Evolutionary conservation across 1,284 basidiomycete species (phyloP), one percentile per base, ranked within the genome.

Genomic region (Cronartium quercuum): DNA sequence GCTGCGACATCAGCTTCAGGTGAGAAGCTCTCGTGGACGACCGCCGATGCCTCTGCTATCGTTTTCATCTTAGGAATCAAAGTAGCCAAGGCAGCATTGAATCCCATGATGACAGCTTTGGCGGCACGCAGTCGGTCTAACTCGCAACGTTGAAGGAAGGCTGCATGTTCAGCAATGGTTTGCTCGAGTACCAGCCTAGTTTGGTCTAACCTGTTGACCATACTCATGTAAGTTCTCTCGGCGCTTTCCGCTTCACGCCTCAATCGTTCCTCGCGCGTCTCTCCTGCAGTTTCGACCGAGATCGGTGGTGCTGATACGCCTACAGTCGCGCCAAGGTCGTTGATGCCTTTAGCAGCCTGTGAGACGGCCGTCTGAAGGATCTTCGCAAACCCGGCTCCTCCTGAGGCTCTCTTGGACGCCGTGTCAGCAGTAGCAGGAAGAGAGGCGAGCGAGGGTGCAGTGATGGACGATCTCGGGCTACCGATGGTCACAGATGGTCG

Each of bases 101-200:
- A 71, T 24, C 69, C 69, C 61, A 71, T 71, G 34, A 71, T 71
- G 61, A 71, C 69, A 1, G 69, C 69, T 47, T 71, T 71, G n/a
- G 69, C 69, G 18, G 69, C 69, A 34, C 69, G 41, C 10, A 71
- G 38, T 40, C 69, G 69, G 41, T 71, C 61, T 34, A 64, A 42
- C 55, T 71, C 69, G 34, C 69, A 71, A 21, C 69, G 40, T 71
- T 71, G 69, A 37, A 71, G 41, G 24, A 47, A 71, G 6, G 41
- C n/a, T 24, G 42, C 61, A 51, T 63, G 40, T 41, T 71, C 61
- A 51, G 61, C 63, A 13, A 71, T 71, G 1, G 62, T 51, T 51
- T 64, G 61, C 47, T 71, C 69, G 37, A 71, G 62, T 21, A 55
- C 34, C 5, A 71, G 44, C 40, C 69, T 40, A 42, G 61, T 71